Base-by-base conservation (phyloP, 805 yeast genomes). In the Sugiyamaella floridensis region DNA sequence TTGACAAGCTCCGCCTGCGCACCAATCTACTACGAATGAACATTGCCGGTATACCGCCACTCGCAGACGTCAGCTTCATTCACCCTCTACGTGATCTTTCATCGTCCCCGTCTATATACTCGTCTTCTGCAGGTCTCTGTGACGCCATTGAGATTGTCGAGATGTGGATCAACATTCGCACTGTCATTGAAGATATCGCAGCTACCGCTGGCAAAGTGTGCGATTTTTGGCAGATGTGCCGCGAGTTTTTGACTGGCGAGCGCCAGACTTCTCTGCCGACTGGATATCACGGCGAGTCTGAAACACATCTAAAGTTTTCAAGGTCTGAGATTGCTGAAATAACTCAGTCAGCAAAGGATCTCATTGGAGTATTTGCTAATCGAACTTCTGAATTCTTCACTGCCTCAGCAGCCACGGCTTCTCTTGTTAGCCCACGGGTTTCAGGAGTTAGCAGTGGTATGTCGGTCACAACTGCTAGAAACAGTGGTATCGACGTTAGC, bases 71-170 rank as follows among this genome's bases (percentile, higher is more conserved):
- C 8, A 49, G 69, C 16, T 58, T 62, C 34, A 50, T 50, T 11
- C 45, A 44, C 40, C 57, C 60, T 1, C n/a, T 60, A 12, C 53
- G 49, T 26, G 60, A 54, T 37, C 26, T 48, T 19, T 26, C 52
- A 7, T 19, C 48, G 9, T 3, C 54, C 51, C 32, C 52, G 48
- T 11, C 43, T 14, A 26, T 22, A 32, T n/a, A 44, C 43, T n/a
- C 43, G 32, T 22, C 46, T 15, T 20, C 37, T 4, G 18, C 12
- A 12, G 46, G 50, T 16, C 53, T 76, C 16, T 66, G 73, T 2
- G 87, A 83, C 60, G 68, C 80, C n/a, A 77, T 82, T 1, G 71
- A 78, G 26, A 70, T 82, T 19, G 68, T 76, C 20, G 85, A 81
- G 54, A 74, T 80, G 71, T 83, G 89, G 89, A 62, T 75, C n/a